Percentiles rank a stretch among this genome's conserved stretches.
phyloP scores from a whole-genome alignment of 2,329 filamentous ascomycete genomes.

The Chaetomiaceae sp. region DNA sequence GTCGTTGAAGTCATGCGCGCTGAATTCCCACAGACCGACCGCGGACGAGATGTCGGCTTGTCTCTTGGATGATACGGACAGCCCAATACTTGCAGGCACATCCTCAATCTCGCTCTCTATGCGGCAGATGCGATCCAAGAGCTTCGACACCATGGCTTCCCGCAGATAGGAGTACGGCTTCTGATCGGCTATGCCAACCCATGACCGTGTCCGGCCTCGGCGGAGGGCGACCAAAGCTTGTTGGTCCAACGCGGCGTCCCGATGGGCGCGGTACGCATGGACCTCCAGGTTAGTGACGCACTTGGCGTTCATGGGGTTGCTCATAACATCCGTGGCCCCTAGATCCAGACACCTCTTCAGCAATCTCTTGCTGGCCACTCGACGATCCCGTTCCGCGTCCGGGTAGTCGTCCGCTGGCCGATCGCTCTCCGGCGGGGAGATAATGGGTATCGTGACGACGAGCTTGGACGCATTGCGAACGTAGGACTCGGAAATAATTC shows the following conservation, averaged over 20 bases:
- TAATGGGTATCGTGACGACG: conserved; percentile 50
- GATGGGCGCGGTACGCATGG: conserved; percentile 76
- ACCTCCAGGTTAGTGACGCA: conserved; percentile 71
- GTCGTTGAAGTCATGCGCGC: conserved; percentile 80
- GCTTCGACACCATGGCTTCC: conserved; percentile 86
- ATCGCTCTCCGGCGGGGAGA: conserved; percentile 35
- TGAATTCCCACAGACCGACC: conserved; percentile 79
- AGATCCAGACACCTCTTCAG: conserved; percentile 73
- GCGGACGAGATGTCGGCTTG: conserved; percentile 59
- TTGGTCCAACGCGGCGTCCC: conserved; percentile 68
- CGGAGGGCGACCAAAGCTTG: conserved; percentile 65
- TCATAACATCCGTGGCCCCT: conserved; percentile 80
- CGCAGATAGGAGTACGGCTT: conserved; percentile 84
- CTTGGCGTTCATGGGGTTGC: conserved; percentile 68
- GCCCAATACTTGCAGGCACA: conserved; percentile 56
- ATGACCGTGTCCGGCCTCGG: conserved; percentile 76
- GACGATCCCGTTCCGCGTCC: conserved; percentile 18
- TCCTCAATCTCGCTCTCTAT: conserved; percentile 56
- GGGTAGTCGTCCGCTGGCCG: conserved; percentile 1
- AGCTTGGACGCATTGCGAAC: conserved; percentile 50
- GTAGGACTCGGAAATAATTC: conserved; percentile 53
- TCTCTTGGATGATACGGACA: conserved; percentile 61
- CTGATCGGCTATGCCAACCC: conserved; percentile 81
- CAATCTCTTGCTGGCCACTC: conserved; percentile 36
- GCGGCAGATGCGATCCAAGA: conserved; percentile 86